Conservation (phyloP, 2,329 filamentous ascomycete genomes). For the Xylariomycetidae sp. region DNA sequence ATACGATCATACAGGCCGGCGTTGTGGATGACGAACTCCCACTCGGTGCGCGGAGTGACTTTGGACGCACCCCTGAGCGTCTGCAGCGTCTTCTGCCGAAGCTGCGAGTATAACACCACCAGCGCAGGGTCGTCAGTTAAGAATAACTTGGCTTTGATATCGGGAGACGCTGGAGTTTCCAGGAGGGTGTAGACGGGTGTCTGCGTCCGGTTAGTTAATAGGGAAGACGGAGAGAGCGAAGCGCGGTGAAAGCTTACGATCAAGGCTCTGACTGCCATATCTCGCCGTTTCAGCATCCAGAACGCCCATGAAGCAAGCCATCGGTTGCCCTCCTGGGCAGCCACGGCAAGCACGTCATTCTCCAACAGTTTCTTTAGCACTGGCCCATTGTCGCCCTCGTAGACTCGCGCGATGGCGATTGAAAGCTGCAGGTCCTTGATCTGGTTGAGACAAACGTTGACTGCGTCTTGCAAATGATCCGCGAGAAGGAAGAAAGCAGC, state of each 20-base stretch:
- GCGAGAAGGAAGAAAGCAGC: slow-evolving; percentile 93
- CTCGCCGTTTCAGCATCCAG: slow-evolving; percentile 77
- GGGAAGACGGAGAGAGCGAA: neutral
- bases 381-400: slow-evolving; percentile 76
- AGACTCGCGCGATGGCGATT: slow-evolving; percentile 79
- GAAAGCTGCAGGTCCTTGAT: slow-evolving; percentile 85
- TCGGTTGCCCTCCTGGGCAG: slow-evolving; percentile 75
- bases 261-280: slow-evolving; percentile 77
- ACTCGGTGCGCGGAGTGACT: slow-evolving; percentile 72
- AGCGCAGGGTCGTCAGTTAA: slow-evolving; percentile 87
- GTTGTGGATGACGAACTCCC: slow-evolving; percentile 84
- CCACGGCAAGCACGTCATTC: slow-evolving; percentile 71
- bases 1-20: slow-evolving; percentile 80
- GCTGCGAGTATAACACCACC: slow-evolving; percentile 78
- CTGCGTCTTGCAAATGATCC: slow-evolving; percentile 76
- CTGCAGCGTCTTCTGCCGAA: slow-evolving; percentile 75
- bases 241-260: slow-evolving; percentile 50
- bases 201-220: slow-evolving; percentile 32
- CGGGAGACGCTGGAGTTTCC: slow-evolving; percentile 60
- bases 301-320: slow-evolving; percentile 97
- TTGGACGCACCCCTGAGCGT: slow-evolving; percentile 81
- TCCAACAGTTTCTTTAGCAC: slow-evolving; percentile 69
- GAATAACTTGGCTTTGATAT: slow-evolving; percentile 70
- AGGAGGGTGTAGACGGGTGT: slow-evolving; percentile 73
- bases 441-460: slow-evolving; percentile 80